These are phyloP conservation scores for Coemansia sp. DNA, from an alignment of 192 early-diverging fungal genomes.

Conservation along the genomic window DNA sequence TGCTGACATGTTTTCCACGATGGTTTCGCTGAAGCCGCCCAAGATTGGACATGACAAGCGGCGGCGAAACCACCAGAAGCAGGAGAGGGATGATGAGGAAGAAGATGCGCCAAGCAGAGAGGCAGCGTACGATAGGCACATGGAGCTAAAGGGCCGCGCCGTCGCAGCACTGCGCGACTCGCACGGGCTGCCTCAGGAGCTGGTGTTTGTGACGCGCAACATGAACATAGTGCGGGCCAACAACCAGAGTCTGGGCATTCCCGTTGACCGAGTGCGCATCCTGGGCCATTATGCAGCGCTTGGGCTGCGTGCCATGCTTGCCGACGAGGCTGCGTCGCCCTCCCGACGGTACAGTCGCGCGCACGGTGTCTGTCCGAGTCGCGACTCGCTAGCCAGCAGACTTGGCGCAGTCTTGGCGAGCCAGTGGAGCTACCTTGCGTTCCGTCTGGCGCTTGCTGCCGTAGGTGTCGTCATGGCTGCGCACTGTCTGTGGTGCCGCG, in stretches of 20 bases:
- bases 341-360: constrained; percentile 14
- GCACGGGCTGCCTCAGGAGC: constrained; percentile 75
- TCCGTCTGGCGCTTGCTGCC: constrained; percentile 52
- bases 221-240: constrained; percentile 85
- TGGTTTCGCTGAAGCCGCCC: constrained; percentile 48
- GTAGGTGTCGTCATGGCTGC: constrained; percentile 45
- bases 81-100: background rate
- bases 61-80: background rate
- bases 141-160: constrained; percentile 71
- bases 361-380: constrained; percentile 14
- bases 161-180: constrained; percentile 71
- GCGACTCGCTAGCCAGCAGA: constrained; percentile 20
- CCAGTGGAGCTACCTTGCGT: constrained; percentile 47
- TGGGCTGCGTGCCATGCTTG: constrained; percentile 57
- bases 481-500: constrained; percentile 31
- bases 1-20: constrained; percentile 39
- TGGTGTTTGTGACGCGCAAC: constrained; percentile 88
- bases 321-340: constrained; percentile 31
- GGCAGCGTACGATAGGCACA: constrained; percentile 68
- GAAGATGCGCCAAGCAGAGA: background rate
- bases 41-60: background rate
- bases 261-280: constrained; percentile 84
- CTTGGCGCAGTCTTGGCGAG: constrained; percentile 11
- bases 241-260: constrained; percentile 81
- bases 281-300: constrained; percentile 77